These are phyloP conservation scores for Candida vaughaniae DNA, from an alignment of 805 yeast genomes.

Conservation along the genomic window DNA sequence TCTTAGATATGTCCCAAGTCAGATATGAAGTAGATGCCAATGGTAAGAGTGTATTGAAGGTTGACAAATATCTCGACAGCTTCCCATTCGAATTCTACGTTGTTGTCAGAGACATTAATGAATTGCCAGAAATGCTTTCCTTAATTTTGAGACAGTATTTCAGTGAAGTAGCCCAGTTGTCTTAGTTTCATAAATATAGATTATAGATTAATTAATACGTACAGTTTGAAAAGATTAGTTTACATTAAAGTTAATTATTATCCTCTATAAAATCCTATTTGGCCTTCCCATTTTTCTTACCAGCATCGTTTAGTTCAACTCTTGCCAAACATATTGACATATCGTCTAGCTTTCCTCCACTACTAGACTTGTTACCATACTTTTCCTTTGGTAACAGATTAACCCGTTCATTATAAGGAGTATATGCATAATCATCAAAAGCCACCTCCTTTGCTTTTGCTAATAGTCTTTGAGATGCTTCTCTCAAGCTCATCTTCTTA, in stretches of 20 bases:
- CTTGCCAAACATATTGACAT: slow-evolving; percentile 51
- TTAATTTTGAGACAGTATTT: slow-evolving; percentile 90
- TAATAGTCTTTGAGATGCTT: slow-evolving; percentile 40
- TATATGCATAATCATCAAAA: slow-evolving; percentile 51
- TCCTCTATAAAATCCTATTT: slow-evolving; percentile 1
- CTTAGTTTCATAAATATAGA: too few relatives aligned
- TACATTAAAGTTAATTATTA: neutral
- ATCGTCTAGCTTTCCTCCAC: slow-evolving; percentile 57
- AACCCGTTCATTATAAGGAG: slow-evolving; percentile 54
- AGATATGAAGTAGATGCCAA: slow-evolving; percentile 64
- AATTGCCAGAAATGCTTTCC: slow-evolving; percentile 88
- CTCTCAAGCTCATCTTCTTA: slow-evolving; percentile 32
- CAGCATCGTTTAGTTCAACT: slow-evolving; percentile 21
- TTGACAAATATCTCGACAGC: slow-evolving; percentile 81
- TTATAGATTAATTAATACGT: too few relatives aligned
- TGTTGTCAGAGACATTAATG: slow-evolving; percentile 84
- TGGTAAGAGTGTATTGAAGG: slow-evolving; percentile 73
- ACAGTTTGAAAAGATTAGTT: too few relatives aligned
- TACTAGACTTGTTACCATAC: slow-evolving; percentile 30
- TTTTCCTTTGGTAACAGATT: slow-evolving; percentile 37
- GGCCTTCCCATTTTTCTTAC: neutral
- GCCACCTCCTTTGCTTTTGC: slow-evolving; percentile 48
- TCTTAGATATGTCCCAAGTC: slow-evolving; percentile 93
- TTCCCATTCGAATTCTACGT: slow-evolving; percentile 98
- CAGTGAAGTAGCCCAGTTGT: slow-evolving; percentile 48